Base-by-base conservation (phyloP, 2,329 filamentous ascomycete species). In the Penicillium griseofulvum region DNA sequence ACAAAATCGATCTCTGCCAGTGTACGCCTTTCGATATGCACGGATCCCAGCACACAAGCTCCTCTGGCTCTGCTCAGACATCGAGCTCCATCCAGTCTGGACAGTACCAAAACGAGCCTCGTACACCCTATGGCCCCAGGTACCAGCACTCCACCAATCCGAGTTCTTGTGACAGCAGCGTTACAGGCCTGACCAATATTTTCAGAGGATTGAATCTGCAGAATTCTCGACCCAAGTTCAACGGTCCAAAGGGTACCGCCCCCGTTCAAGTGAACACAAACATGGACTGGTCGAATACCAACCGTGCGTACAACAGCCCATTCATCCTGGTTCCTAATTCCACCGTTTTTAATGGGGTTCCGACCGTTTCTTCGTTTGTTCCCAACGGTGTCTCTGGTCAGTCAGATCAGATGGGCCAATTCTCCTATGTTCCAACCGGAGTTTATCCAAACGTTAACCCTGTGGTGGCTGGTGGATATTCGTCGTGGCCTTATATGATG, bases 401-500 rank as follows among this genome's bases (percentile, higher is more conserved):
- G 47, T n/a, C 47, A 4, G 72, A 73, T 33, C 71, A 73, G 54
- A 53, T 68, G 52, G 62, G 61, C 31, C 68, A 71, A 44, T 59
- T 69, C 38, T 72, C 71, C 8, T 78, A 77, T 62, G 34, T 74
- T 19, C 65, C 71, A 5, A 63, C 66, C 37, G 65, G 66, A 36
- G 64, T 77, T 48, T 77, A 74, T 55, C 69, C 71, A 8, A 70
- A 63, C 38, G 68, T 75, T 52, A 65, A 70, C 44, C 62, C 66
- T 29, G 68, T 76, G 55, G 57, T 70, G 28, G 67, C 70, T 5
- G 60, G 65, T 19, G 55, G 67, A 2, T 76, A 75, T 49, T 57
- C 68, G 22, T 72, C 71, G 1, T 62, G 48, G 68, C 72, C 73
- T 1, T 76, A 74, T 59, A 48, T 68, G 31, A 54, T 73, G 58